Percentiles rank a stretch among this genome's conserved stretches.
Conservation (phyloP, 2,329 filamentous ascomycete genomes). For the Paraconiothyrium sp. region DNA sequence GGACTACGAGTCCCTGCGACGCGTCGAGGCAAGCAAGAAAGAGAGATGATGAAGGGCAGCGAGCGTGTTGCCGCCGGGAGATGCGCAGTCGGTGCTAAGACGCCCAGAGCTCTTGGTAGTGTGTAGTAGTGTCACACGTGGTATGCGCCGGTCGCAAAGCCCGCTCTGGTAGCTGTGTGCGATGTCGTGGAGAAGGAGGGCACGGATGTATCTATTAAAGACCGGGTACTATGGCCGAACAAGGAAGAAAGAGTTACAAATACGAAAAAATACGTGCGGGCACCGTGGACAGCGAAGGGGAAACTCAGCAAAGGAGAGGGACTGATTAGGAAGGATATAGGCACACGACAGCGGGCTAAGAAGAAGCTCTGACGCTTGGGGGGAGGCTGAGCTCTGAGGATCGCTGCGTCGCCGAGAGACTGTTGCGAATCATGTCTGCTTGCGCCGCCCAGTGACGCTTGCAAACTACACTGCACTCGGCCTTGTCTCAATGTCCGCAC, state of each 20-base stretch:
- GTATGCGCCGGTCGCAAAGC: constrained; percentile 2
- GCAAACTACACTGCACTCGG: background rate
- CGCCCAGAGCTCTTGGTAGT: constrained; percentile 18
- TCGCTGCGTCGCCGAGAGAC: constrained; percentile 5
- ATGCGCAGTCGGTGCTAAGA: constrained; percentile 17
- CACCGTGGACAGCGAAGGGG: constrained; percentile 4
- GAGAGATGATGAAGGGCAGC: constrained; percentile 4
- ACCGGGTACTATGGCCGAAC: background rate
- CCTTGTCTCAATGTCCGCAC: background rate
- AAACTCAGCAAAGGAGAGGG: constrained; percentile 9
- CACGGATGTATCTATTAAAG: background rate
- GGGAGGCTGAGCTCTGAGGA: constrained; percentile 27
- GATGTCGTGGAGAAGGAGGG: background rate
- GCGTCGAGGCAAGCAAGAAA: constrained; percentile 17
- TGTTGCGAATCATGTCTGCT: constrained; percentile 1
- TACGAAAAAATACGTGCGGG: too few relatives aligned
- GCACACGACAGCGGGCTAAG: constrained; percentile 29
- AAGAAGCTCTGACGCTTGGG: constrained; percentile 25
- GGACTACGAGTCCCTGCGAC: constrained; percentile 12
- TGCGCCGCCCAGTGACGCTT: constrained; percentile 2
- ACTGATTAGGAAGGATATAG: background rate
- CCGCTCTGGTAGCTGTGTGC: background rate
- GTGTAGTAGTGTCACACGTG: background rate
- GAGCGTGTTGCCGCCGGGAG: constrained; percentile 2
- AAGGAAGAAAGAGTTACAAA: constrained; percentile 7